These are phyloP conservation scores for Cladophialophora exuberans DNA, from an alignment of 2,329 filamentous ascomycete genomes.

Conservation along the genomic window DNA sequence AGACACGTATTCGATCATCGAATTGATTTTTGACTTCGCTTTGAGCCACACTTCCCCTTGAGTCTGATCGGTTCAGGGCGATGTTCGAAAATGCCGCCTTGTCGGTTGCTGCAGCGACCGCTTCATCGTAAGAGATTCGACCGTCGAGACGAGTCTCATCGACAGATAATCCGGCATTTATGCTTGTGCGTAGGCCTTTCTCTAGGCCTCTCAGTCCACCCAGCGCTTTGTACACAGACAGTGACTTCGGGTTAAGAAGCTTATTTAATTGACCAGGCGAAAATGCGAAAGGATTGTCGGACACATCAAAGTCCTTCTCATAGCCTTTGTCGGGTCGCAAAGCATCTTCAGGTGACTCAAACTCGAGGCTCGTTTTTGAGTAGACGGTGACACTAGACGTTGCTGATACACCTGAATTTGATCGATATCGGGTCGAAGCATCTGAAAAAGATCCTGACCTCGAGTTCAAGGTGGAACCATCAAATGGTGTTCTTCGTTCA, in stretches of 20 bases:
- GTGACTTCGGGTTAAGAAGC: slow-evolving; percentile 84
- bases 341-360: slow-evolving; percentile 34
- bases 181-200: slow-evolving; percentile 74
- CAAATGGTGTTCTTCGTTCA: slow-evolving; percentile 38
- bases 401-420: slow-evolving; percentile 35
- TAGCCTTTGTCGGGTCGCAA: slow-evolving; percentile 75
- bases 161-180: slow-evolving; percentile 71
- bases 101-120: slow-evolving; percentile 42
- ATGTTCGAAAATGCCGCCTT: slow-evolving; percentile 24
- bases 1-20: slow-evolving; percentile 63
- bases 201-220: slow-evolving; percentile 79
- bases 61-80: slow-evolving; percentile 1
- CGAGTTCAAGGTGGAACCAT: slow-evolving; percentile 49
- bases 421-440: slow-evolving; percentile 38
- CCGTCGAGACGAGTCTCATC: slow-evolving; percentile 73
- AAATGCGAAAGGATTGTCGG: slow-evolving; percentile 84
- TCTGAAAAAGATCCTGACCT: slow-evolving; percentile 45
- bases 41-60: slow-evolving; percentile 5
- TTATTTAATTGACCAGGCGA: slow-evolving; percentile 82
- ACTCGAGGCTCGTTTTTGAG: slow-evolving; percentile 31
- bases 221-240: slow-evolving; percentile 78
- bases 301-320: slow-evolving; percentile 73
- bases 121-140: slow-evolving; percentile 72
- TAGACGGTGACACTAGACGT: slow-evolving; percentile 24
- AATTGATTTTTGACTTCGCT: slow-evolving; percentile 43